Evolutionary conservation across 140 eudicot species (phyloP).

Genomic region (Anethum foeniculum): DNA sequence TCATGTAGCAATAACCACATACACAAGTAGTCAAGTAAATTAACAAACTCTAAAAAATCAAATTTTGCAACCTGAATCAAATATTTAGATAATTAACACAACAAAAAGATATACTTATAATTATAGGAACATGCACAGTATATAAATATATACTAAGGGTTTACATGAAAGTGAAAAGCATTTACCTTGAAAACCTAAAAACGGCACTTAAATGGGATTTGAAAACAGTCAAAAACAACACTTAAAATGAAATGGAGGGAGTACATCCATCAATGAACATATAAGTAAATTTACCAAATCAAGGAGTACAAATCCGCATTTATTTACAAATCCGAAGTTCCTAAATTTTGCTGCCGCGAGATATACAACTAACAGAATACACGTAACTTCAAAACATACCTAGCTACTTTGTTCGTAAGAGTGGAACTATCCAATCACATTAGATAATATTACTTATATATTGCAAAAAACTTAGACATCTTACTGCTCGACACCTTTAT

Average conservation of each 20-base stretch:
- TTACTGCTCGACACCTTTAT: not conserved
- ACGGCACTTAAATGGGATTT: no score
- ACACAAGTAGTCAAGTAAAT: not conserved
- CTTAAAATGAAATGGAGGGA: no score
- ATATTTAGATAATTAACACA: not conserved
- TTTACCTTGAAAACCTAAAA: no score
- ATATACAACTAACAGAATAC: not conserved
- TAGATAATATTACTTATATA: not conserved
- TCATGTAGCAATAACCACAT: not conserved
- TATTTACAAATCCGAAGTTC: not conserved
- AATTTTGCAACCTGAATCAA: not conserved
- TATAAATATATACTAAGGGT: no score
- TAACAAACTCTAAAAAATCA: not conserved
- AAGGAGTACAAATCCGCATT: not conserved
- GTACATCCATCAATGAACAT: not conserved
- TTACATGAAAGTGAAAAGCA: no score
- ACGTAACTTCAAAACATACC: not conserved
- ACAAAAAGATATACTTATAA: no score
- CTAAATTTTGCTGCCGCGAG: not conserved
- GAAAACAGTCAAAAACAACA: no score
- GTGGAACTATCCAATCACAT: not conserved
- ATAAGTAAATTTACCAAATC: not conserved
- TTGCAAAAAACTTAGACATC: not conserved
- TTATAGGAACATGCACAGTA: not conserved
- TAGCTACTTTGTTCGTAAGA: not conserved